Conservation (phyloP, 2,329 filamentous ascomycete species). For the Sporothrix globosa region DNA sequence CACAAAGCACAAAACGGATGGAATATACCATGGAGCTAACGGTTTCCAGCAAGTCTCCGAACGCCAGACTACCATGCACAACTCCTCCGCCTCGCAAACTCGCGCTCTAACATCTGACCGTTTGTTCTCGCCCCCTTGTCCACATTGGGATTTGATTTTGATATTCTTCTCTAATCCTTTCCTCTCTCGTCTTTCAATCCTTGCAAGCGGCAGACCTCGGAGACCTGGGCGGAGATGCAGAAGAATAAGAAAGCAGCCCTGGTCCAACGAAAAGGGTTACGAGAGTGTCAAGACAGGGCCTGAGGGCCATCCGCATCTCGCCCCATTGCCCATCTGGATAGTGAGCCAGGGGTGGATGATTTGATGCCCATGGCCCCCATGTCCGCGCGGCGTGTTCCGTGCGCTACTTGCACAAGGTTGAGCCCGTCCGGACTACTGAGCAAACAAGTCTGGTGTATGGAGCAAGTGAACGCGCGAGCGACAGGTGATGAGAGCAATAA, state of each 20-base stretch:
- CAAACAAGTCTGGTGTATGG: not conserved
- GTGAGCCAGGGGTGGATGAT: slow-evolving; percentile 21
- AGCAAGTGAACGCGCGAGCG: not conserved
- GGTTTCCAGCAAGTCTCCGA: slow-evolving; percentile 27
- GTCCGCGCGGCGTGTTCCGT: slow-evolving; percentile 23
- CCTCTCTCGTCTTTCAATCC: not conserved
- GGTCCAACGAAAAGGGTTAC: not conserved
- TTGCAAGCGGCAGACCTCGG: slow-evolving; percentile 13
- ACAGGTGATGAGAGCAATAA: not conserved
- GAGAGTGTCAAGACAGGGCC: not conserved
- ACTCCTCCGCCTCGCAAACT: not conserved
- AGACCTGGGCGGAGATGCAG: slow-evolving; percentile 9
- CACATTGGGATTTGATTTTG: not conserved
- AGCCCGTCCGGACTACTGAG: slow-evolving; percentile 15
- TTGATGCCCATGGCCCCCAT: not conserved
- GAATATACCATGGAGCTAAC: slow-evolving; percentile 18
- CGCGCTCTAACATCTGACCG: slow-evolving; percentile 17
- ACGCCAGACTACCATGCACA: slow-evolving; percentile 21
- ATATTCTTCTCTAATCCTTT: not conserved
- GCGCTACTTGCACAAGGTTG: slow-evolving; percentile 21
- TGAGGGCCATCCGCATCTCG: slow-evolving; percentile 22
- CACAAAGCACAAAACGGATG: slow-evolving; percentile 1
- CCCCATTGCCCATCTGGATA: slow-evolving; percentile 22
- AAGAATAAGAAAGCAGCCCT: slow-evolving; percentile 4
- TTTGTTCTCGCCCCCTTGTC: slow-evolving; percentile 9